Evolutionary conservation across 31 red algal species (phyloP).

Genomic region (Bonnemaisonia californica): DNA sequence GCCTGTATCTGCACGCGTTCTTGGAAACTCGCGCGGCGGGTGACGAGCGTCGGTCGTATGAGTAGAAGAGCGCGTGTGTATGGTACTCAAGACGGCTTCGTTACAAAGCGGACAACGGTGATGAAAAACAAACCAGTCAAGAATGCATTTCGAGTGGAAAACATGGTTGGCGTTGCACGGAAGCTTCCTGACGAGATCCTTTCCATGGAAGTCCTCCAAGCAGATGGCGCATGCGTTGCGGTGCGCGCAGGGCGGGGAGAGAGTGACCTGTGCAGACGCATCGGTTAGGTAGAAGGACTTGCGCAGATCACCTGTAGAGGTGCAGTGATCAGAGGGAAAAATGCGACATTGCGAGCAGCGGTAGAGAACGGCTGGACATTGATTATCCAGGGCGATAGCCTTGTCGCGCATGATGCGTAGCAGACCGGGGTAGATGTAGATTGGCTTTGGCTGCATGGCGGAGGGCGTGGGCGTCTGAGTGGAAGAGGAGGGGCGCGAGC

Average conservation of each 20-base stretch:
- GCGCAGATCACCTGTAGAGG: background rate
- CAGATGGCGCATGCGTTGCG: conserved; percentile 55
- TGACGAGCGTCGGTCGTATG: background rate
- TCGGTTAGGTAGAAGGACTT: background rate
- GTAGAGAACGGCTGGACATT: conserved; percentile 72
- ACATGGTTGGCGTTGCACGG: conserved; percentile 77
- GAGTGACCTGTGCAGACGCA: background rate
- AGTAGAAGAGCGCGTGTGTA: background rate
- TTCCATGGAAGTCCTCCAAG: conserved; percentile 64
- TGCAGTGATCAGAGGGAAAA: background rate
- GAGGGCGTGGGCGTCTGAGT: background rate
- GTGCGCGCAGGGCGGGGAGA: conserved; percentile 58
- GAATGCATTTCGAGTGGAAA: conserved; percentile 82
- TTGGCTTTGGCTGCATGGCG: conserved; percentile 34
- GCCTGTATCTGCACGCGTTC: background rate
- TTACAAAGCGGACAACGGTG: conserved; percentile 78
- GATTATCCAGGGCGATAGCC: conserved; percentile 68
- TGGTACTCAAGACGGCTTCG: conserved; percentile 33
- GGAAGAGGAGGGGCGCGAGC: background rate
- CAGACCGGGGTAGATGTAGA: conserved; percentile 71
- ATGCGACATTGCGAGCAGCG: conserved; percentile 31
- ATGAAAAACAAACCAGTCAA: conserved; percentile 72
- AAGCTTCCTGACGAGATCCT: conserved; percentile 67
- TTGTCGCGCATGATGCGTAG: conserved; percentile 60
- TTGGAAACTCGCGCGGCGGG: background rate